Conservation (phyloP, 805 yeast species). For the Metschnikowia similis region DNA sequence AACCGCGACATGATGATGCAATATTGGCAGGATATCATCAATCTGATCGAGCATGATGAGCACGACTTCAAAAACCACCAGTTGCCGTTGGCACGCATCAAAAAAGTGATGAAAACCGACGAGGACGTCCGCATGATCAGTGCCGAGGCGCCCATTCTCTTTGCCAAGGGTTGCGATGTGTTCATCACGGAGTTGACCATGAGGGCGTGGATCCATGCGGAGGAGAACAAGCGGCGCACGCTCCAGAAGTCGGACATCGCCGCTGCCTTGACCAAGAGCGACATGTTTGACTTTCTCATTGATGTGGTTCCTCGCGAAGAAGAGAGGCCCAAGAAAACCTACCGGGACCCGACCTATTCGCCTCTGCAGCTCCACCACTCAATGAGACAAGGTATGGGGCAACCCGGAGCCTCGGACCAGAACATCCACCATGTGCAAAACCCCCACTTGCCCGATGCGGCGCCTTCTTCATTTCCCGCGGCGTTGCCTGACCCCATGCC, state of each 20-base stretch:
- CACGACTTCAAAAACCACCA: conserved; percentile 94
- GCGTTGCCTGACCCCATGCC: background rate
- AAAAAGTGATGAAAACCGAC: conserved; percentile 97
- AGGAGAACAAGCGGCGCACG: conserved; percentile 91
- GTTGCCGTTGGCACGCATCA: conserved; percentile 91
- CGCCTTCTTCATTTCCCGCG: too few relatives aligned
- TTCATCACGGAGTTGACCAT: conserved; percentile 95
- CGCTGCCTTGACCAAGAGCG: conserved; percentile 88
- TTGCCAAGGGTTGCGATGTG: conserved; percentile 97
- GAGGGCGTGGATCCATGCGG: conserved; percentile 99
- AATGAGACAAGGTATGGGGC: conserved; percentile 12
- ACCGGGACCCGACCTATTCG: conserved; percentile 22
- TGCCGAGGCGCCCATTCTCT: conserved; percentile 96
- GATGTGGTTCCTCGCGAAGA: conserved; percentile 94
- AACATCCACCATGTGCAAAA: background rate
- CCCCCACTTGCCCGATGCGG: background rate
- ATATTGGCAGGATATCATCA: conserved; percentile 97
- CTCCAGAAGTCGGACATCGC: conserved; percentile 92
- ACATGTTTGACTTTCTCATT: conserved; percentile 95
- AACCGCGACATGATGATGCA: conserved; percentile 88
- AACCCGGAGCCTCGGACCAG: background rate
- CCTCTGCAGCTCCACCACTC: conserved; percentile 11
- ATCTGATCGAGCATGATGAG: conserved; percentile 80
- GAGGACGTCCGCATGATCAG: conserved; percentile 96
- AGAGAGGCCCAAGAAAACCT: conserved; percentile 50